These are phyloP conservation scores for Papiliotrema nemorosa DNA, from an alignment of 1,284 basidiomycete genomes.

Conservation along the genomic window DNA sequence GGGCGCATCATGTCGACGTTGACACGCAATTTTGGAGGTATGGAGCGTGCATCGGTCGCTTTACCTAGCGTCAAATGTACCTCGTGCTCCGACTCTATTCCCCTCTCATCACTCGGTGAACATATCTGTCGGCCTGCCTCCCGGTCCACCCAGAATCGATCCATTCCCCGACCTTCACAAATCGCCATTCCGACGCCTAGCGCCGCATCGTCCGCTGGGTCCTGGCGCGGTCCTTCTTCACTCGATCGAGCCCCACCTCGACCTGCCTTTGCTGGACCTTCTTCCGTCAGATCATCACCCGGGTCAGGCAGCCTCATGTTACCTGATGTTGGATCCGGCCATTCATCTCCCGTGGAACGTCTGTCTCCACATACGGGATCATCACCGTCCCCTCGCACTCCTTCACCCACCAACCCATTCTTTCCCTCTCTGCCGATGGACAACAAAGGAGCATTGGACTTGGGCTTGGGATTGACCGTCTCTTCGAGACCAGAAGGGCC, in stretches of 20 bases:
- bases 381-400: conserved; percentile 13
- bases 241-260: conserved; percentile 21
- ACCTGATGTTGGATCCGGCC: conserved; percentile 2
- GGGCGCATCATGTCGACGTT: conserved; percentile 30
- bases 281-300: conserved; percentile 22
- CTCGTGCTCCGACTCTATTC: conserved; percentile 64
- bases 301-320: conserved; percentile 9
- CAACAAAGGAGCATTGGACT: conserved; percentile 16
- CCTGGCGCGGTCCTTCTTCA: conserved; percentile 30
- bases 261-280: conserved; percentile 27
- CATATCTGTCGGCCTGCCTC: conserved; percentile 59
- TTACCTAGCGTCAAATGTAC: conserved; percentile 80
- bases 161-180: conserved; percentile 25
- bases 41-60: conserved; percentile 64
- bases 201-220: conserved; percentile 10
- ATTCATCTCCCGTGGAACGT: conserved; percentile 12
- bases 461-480: conserved; percentile 24
- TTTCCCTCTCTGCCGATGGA: conserved; percentile 24
- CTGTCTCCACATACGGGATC: conserved; percentile 5
- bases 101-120: conserved; percentile 65
- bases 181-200: conserved; percentile 24
- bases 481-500: conserved; percentile 16
- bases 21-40: conserved; percentile 16
- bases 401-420: conserved; percentile 39
- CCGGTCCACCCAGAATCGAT: conserved; percentile 15